Conservation (phyloP, 2,329 filamentous ascomycete genomes). For the Aureobasidium uvarum region DNA sequence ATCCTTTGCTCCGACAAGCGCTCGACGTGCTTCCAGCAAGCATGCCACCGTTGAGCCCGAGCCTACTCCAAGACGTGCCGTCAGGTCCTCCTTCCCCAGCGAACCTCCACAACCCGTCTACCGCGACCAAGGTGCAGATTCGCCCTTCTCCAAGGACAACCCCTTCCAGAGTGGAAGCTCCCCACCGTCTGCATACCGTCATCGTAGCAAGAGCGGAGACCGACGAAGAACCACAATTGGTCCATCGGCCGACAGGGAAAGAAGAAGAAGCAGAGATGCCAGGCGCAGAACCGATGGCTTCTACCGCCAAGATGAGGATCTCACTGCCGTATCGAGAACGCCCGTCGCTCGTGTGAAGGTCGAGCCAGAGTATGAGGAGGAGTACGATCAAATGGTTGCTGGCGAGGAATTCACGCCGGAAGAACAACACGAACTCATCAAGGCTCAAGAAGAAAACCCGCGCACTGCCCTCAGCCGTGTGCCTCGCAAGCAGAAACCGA, state of each 20-base stretch:
- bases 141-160: conserved; percentile 84
- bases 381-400: conserved; percentile 54
- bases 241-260: conserved; percentile 40
- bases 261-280: conserved; percentile 44
- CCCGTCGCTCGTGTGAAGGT: conserved; percentile 48
- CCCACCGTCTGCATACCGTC: conserved; percentile 48
- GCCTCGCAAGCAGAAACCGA: conserved; percentile 20
- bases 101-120: conserved; percentile 33
- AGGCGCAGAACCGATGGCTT: conserved; percentile 47
- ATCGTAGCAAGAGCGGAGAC: conserved; percentile 42
- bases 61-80: conserved; percentile 48
- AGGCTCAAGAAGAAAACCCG: conserved; percentile 34
- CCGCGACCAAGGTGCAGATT: conserved; percentile 44
- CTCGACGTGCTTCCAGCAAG: conserved; percentile 44
- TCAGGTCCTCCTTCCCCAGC: conserved; percentile 28
- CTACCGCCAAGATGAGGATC: conserved; percentile 52
- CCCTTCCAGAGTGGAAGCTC: conserved; percentile 88
- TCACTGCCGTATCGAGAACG: conserved; percentile 57
- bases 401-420: conserved; percentile 95
- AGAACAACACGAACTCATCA: conserved; percentile 74
- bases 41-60: conserved; percentile 40
- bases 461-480: conserved; percentile 10
- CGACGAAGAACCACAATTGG: conserved; percentile 55
- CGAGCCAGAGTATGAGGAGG: conserved; percentile 32
- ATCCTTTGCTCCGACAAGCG: conserved; percentile 33